phyloP scores from a whole-genome alignment of 345 rosid genomes.

The Salix brachista region DNA sequence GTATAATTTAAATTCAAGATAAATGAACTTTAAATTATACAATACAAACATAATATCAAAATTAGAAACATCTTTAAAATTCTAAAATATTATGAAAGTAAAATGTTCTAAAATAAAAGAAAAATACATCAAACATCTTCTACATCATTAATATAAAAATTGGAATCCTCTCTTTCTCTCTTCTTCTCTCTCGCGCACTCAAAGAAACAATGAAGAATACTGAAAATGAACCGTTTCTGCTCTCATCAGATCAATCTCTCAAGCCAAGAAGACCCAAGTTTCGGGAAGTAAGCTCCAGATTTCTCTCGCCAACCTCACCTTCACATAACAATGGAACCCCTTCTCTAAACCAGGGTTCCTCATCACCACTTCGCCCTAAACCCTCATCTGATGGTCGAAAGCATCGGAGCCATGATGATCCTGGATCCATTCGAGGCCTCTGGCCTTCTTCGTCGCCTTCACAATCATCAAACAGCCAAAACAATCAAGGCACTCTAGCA shows the following conservation, averaged over 20 bases:
- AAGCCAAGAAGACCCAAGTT: slow-evolving; percentile 47
- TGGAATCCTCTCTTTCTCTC: neutral
- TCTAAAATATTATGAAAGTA: no score
- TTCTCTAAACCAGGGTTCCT: slow-evolving; percentile 30
- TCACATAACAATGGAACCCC: slow-evolving; percentile 32
- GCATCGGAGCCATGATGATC: slow-evolving; percentile 31
- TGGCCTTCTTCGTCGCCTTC: slow-evolving; percentile 52
- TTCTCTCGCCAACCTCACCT: slow-evolving; percentile 45
- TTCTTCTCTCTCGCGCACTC: neutral
- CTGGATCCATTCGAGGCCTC: slow-evolving; percentile 30
- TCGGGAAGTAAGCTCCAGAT: slow-evolving; percentile 64
- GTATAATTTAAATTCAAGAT: no score
- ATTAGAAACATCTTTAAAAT: no score
- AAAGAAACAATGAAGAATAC: slow-evolving; percentile 34
- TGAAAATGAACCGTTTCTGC: slow-evolving; percentile 18
- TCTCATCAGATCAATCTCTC: slow-evolving; percentile 25
- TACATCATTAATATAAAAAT: no score
- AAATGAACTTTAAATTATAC: no score
- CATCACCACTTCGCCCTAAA: slow-evolving; percentile 30
- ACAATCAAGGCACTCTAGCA: slow-evolving; percentile 40
- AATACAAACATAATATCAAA: no score
- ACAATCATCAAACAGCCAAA: slow-evolving; percentile 25
- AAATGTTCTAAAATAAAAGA: no score
- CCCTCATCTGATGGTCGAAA: slow-evolving; percentile 26
- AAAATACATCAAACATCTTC: no score